Percentiles rank a stretch among this genome's conserved stretches.
phyloP scores from a whole-genome alignment of 768 basidiomycete species.

The Auricularia auricula-judae region DNA sequence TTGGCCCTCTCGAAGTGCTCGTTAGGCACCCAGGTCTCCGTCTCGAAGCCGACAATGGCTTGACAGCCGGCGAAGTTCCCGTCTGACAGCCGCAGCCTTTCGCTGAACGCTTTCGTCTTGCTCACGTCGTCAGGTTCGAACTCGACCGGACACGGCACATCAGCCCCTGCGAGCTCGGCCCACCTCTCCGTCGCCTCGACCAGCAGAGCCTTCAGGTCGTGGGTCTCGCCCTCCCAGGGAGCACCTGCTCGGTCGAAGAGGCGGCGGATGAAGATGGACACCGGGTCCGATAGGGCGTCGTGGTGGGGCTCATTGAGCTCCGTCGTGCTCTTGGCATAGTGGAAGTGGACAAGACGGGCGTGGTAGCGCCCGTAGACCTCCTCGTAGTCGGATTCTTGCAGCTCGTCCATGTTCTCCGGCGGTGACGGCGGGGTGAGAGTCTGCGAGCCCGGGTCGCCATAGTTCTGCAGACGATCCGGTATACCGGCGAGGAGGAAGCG shows the following conservation, averaged over 20 bases:
- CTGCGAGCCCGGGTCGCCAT: constrained; percentile 31
- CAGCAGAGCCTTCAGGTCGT: constrained; percentile 33
- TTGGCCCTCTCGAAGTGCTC: too few species aligned
- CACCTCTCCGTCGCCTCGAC: constrained; percentile 33
- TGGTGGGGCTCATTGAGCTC: constrained; percentile 35
- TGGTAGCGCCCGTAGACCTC: constrained; percentile 24
- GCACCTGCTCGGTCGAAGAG: constrained; percentile 33
- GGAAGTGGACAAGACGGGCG: constrained; percentile 37
- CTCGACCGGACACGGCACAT: constrained; percentile 31
- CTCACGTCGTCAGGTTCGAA: constrained; percentile 20
- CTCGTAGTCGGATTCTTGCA: constrained; percentile 24
- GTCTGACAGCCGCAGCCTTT: too few species aligned
- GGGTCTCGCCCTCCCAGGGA: constrained; percentile 42
- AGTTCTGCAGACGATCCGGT: constrained; percentile 35
- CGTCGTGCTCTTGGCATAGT: constrained; percentile 32
- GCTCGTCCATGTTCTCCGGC: constrained; percentile 31
- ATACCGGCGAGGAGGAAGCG: constrained; percentile 36
- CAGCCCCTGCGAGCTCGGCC: constrained; percentile 29
- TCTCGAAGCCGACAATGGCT: too few species aligned
- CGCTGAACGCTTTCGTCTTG: too few species aligned
- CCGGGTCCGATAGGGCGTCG: constrained; percentile 27
- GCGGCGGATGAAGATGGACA: constrained; percentile 24
- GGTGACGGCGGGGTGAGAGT: constrained; percentile 29
- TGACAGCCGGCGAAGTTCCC: too few species aligned
- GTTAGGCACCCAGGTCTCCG: too few species aligned